These are phyloP conservation scores for Boletus smithii DNA, from an alignment of 1,284 basidiomycete species.

Conservation along the genomic window DNA sequence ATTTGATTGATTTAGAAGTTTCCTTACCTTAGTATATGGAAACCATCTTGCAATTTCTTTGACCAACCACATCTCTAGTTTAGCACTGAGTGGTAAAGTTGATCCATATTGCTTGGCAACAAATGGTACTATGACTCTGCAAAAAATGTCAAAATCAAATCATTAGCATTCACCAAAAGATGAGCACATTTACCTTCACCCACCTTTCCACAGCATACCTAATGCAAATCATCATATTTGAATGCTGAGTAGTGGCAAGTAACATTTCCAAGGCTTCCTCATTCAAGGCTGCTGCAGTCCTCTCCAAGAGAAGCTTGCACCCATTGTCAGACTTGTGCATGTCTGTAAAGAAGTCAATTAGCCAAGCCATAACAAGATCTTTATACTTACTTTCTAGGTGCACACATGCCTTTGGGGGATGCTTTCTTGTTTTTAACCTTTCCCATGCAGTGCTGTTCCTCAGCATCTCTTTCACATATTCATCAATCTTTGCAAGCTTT, in stretches of 20 bases:
- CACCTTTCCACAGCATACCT: neutral
- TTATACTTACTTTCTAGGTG: neutral
- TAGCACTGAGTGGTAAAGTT: neutral
- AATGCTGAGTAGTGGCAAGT: slow-evolving; percentile 1
- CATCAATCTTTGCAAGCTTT: neutral
- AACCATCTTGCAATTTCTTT: neutral
- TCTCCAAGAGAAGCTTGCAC: slow-evolving; percentile 1
- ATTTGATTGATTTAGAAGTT: neutral
- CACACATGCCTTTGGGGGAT: neutral
- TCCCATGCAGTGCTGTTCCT: neutral
- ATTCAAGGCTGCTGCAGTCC: neutral
- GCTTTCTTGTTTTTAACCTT: neutral
- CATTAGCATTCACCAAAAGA: neutral
- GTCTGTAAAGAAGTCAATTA: neutral
- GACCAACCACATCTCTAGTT: neutral
- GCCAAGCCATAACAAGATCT: no score
- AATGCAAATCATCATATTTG: neutral
- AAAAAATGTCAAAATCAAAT: no score
- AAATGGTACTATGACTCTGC: neutral
- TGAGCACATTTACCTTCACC: no score
- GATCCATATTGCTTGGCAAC: neutral
- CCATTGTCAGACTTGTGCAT: slow-evolving; percentile 5
- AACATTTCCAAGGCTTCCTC: slow-evolving; percentile 5
- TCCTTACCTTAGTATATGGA: neutral
- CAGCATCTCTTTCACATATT: neutral